These are phyloP conservation scores for Tetrahymena thermophila DNA, from an alignment of 73 alveolate species.

Conservation along the genomic window DNA sequence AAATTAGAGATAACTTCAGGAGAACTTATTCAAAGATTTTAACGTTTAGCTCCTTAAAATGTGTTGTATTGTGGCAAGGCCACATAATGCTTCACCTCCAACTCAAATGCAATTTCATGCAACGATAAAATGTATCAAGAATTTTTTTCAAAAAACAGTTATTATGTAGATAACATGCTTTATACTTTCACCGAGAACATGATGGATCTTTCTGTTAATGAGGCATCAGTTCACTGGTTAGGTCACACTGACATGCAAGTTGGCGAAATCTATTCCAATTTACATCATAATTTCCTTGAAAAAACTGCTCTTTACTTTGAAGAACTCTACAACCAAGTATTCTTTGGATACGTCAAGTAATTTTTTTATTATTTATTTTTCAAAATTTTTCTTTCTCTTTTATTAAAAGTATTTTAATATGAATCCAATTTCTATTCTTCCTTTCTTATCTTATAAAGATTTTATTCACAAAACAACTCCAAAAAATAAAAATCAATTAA, in stretches of 20 bases:
- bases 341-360: not conserved
- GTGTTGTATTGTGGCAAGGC: not conserved
- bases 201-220: not conserved
- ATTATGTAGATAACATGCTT: not conserved
- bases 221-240: not conserved
- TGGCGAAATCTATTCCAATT: not conserved
- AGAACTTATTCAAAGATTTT: not conserved
- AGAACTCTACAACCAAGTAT: not conserved
- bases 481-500: no score
- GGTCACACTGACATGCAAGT: not conserved
- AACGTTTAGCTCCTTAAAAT: not conserved
- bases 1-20: not conserved
- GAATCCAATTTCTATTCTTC: not conserved
- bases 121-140: not conserved
- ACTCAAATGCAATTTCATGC: not conserved
- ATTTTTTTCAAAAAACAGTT: not conserved
- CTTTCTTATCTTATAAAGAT: not conserved
- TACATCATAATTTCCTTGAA: not conserved
- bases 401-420: not conserved
- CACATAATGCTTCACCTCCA: not conserved
- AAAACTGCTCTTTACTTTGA: not conserved
- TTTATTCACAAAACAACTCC: not conserved
- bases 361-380: not conserved
- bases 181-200: not conserved
- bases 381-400: not conserved